A percentile compares a stretch with the other conserved stretches of the same genome.
Conservation (phyloP, 345 rosid species). For the Durio zibethinus region DNA sequence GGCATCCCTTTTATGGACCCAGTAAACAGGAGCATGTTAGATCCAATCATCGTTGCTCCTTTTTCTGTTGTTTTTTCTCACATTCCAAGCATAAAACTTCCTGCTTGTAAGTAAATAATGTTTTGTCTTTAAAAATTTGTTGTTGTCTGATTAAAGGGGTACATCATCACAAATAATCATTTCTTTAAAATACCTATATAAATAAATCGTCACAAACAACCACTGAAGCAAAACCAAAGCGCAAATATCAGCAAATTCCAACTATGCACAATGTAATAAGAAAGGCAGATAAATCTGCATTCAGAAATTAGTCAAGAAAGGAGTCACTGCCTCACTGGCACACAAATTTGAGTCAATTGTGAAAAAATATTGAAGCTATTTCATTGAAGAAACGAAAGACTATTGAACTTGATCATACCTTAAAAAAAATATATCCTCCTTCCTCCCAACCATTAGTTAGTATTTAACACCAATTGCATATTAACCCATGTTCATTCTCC, state of each 20-base stretch:
- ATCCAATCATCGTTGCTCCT: too few species aligned
- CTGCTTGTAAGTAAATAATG: too few species aligned
- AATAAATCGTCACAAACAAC: too few species aligned
- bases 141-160: too few species aligned
- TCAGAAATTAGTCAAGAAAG: background rate
- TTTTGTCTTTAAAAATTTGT: too few species aligned
- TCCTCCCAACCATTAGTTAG: background rate
- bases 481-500: background rate
- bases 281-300: background rate
- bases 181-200: too few species aligned
- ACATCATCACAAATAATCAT: too few species aligned
- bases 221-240: background rate
- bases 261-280: background rate
- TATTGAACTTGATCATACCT: background rate
- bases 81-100: too few species aligned
- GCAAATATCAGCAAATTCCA: background rate
- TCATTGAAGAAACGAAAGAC: background rate
- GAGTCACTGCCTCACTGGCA: background rate
- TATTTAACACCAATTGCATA: background rate
- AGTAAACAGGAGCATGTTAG: too few species aligned
- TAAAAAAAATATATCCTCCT: background rate
- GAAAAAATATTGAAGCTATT: background rate
- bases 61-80: too few species aligned
- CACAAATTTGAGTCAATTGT: background rate
- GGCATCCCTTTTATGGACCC: constrained; percentile 43